Base-by-base conservation (phyloP, 768 basidiomycete genomes). In the Lentinula boryana region DNA sequence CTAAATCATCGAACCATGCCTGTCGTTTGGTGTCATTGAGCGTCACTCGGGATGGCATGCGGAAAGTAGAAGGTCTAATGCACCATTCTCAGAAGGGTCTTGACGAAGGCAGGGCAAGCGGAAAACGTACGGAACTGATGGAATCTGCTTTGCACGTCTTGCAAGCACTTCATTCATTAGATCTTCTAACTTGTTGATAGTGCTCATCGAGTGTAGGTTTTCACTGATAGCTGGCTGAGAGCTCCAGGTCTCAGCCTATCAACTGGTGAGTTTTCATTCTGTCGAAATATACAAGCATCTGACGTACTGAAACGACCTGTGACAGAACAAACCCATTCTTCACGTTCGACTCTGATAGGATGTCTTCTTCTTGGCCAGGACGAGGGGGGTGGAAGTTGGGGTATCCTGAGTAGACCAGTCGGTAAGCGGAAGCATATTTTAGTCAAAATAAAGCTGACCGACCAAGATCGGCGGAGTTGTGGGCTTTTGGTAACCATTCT, bases 1-100 rank as follows among this genome's bases (percentile, higher is more conserved):
- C 90, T 10, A 94, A 81, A 67, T 93, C 91, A 7, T 84, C 80
- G 67, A 93, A 90, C 92, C 92, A 94, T 6, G 87, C 78, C 60
- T 86, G 82, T n/a, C 88, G 80, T 69, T 89, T 91, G 5, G 85
- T 74, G 65, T 93, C 90, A 56, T 88, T 92, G 12, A 89, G 74
- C 1, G 92, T 93, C 5, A 91, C 89, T 65, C 92, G 76, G n/a
- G 87, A 84, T 0, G 92, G 92, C 65, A 93, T 83, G 56, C 87
- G 88, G 71, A 91, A 94, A 1, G 86, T 80, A 23, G 85, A 85
- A 5, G 81, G 62, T 13, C 91, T 89, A 64, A 7, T 36, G 21
- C 2, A 23, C 8, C 5, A n/a, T 35, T 7, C 15, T 57, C 4
- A 31, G 44, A n/a, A 36, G 23, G 16, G 32, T 32, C 16, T 58